A percentile compares a stretch with the other conserved stretches of the same genome.
Evolutionary conservation across 2,329 filamentous ascomycete species (phyloP).

Genomic region (Stagonosporopsis chrysanthemi): DNA sequence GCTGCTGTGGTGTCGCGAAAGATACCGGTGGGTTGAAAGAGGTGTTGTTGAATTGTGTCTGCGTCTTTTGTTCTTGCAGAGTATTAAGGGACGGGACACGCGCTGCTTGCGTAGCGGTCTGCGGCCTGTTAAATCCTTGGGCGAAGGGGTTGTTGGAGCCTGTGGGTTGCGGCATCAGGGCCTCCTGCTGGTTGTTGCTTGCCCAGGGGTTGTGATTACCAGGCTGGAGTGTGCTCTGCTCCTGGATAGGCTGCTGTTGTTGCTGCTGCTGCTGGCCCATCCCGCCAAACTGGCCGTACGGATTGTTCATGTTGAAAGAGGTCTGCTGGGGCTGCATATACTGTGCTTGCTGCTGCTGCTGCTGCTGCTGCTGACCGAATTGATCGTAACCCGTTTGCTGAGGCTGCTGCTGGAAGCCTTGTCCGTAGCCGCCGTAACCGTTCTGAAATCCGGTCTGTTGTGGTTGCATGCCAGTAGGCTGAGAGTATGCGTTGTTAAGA

Average conservation of each 20-base stretch:
- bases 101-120: slow-evolving; percentile 64
- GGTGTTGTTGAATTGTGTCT: slow-evolving; percentile 66
- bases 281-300: slow-evolving; percentile 47
- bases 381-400: slow-evolving; percentile 76
- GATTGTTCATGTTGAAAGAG: slow-evolving; percentile 59
- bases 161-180: slow-evolving; percentile 82
- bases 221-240: slow-evolving; percentile 71
- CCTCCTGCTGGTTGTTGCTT: slow-evolving; percentile 63
- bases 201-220: slow-evolving; percentile 97
- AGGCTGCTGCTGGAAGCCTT: slow-evolving; percentile 53
- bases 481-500: slow-evolving; percentile 73
- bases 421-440: slow-evolving; percentile 70
- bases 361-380: slow-evolving; percentile 42
- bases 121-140: slow-evolving; percentile 66
- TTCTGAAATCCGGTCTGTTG: slow-evolving; percentile 73
- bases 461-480: slow-evolving; percentile 75
- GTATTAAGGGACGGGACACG: slow-evolving; percentile 75
- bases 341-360: slow-evolving; percentile 48
- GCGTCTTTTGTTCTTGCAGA: slow-evolving; percentile 83
- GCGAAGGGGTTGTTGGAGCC: slow-evolving; percentile 99
- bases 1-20: slow-evolving; percentile 43
- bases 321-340: slow-evolving; percentile 65
- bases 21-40: slow-evolving; percentile 58
- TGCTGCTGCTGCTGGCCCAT: slow-evolving; percentile 42
- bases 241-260: slow-evolving; percentile 55